These are phyloP conservation scores for Orbilia quercus DNA, from an alignment of 2,329 filamentous ascomycete genomes.

Conservation along the genomic window DNA sequence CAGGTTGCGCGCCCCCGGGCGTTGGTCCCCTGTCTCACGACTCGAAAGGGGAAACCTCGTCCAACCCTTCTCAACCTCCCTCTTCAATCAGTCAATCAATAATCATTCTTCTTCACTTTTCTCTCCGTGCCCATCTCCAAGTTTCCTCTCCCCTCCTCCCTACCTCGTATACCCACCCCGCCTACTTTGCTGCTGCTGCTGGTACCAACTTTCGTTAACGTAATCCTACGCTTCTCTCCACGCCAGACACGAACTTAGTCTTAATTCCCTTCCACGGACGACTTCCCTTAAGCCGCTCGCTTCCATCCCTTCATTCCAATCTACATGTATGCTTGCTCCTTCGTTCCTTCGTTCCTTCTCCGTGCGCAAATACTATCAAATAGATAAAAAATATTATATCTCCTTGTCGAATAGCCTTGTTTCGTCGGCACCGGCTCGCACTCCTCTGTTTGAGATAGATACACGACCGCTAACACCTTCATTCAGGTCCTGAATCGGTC, in stretches of 20 bases:
- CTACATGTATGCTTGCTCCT: background rate
- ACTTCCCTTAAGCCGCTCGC: background rate
- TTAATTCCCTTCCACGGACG: background rate
- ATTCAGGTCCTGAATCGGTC: background rate
- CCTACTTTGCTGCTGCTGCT: background rate
- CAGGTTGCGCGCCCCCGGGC: background rate
- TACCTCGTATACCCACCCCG: too few species aligned
- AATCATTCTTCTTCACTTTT: background rate
- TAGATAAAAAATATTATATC: too few species aligned
- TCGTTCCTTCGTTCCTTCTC: background rate
- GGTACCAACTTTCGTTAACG: background rate
- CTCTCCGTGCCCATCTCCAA: background rate
- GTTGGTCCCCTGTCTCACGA: slow-evolving; percentile 51
- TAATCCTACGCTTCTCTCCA: too few species aligned
- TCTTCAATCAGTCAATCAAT: background rate
- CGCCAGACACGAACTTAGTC: background rate
- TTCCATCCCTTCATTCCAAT: background rate
- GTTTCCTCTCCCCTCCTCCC: background rate
- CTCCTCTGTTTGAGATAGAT: background rate
- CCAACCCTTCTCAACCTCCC: slow-evolving; percentile 17
- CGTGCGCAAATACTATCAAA: too few species aligned
- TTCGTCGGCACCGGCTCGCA: background rate
- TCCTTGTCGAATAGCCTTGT: background rate
- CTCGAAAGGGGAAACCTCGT: slow-evolving; percentile 53
- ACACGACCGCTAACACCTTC: background rate